Conservation (phyloP, 169 alveolate genomes). For the Blepharisma undulans region DNA sequence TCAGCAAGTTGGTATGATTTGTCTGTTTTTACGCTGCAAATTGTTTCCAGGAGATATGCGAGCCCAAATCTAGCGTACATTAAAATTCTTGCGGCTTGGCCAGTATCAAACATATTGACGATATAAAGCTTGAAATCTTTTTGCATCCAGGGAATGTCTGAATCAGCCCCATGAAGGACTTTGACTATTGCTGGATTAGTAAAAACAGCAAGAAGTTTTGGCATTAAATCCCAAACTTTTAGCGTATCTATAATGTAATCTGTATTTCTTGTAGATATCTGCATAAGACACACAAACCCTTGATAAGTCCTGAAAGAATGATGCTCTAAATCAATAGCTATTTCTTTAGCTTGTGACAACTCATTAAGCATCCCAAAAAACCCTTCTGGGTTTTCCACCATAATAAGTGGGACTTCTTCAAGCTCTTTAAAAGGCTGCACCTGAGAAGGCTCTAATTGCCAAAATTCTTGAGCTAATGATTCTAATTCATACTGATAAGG, state of each 20-base stretch:
- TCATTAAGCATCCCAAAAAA: slow-evolving; percentile 72
- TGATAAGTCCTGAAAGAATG: slow-evolving; percentile 84
- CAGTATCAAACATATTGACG: slow-evolving; percentile 95
- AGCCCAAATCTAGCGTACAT: slow-evolving; percentile 78
- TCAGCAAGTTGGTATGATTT: slow-evolving; percentile 91
- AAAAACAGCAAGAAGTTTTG: slow-evolving; percentile 83
- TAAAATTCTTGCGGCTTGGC: slow-evolving; percentile 89
- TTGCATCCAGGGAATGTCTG: slow-evolving; percentile 92
- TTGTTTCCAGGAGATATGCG: slow-evolving; percentile 76
- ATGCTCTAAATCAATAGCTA: slow-evolving; percentile 93
- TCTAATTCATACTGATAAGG: slow-evolving; percentile 53
- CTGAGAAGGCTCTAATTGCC: background rate
- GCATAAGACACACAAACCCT: slow-evolving; percentile 93
- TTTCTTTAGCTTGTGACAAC: slow-evolving; percentile 64
- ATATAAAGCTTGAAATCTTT: slow-evolving; percentile 95
- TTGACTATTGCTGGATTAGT: slow-evolving; percentile 92
- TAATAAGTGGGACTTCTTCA: slow-evolving; percentile 75
- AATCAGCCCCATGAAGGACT: slow-evolving; percentile 93
- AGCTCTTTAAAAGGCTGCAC: slow-evolving; percentile 33
- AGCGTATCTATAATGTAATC: slow-evolving; percentile 94
- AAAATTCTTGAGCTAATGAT: background rate
- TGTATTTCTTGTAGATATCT: slow-evolving; percentile 87
- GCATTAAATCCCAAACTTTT: slow-evolving; percentile 73
- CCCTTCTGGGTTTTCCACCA: slow-evolving; percentile 67
- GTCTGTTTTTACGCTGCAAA: slow-evolving; percentile 87